Base-by-base conservation (phyloP, 164 flowering plant genomes). In the Houttuynia cordata region DNA sequence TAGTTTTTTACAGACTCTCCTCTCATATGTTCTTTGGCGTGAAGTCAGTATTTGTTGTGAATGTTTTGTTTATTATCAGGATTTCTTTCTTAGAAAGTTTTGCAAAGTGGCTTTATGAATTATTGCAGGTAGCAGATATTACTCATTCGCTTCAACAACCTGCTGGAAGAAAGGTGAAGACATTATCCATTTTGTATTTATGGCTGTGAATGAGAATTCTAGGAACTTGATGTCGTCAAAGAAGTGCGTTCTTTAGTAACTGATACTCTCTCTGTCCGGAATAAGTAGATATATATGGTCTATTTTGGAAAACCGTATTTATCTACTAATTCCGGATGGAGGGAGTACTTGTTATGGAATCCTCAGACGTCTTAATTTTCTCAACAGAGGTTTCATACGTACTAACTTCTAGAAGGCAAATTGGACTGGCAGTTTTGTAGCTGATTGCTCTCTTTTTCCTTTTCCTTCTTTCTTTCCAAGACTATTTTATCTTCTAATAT, bases 141-240 rank as follows among this genome's bases (percentile, higher is more conserved):
- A 93, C 96, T 24, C 98, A 93, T 72, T 78, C 98, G 66, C 72
- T 93, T 52, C 98, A 90, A 71, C 99, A 93, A 70, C 99, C 99
- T 74, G 97, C 99, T 14, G 99, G 99, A 53, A 83, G 56, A 74
- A 82, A 87, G 95, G 97, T 83, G 42, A 15, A 51, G 10, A 51
- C 1, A 19, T 1, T 12, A 51, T 51, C 6, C 21, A 0, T 12
- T 51, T 51, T n/a, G 55, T 19, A 52, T 3, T 52, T 52, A 23
- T 30, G 37, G 37, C 37, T 6, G 6, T 30, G 37, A 30, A 6
- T 30, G 17, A 45, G 49, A 8, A 17, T 45, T 7, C 17, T 14
- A 7, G 17, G 49, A 45, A 12, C 17, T 45, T 53, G 24, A 13
- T n/a, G 21, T n/a, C 14, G 15, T 20, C 21, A 53, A 53, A 53